Evolutionary conservation across 1,284 basidiomycete species (phyloP), one percentile per base, ranked within the genome.

Genomic region (Ceratobasidium sp.): DNA sequence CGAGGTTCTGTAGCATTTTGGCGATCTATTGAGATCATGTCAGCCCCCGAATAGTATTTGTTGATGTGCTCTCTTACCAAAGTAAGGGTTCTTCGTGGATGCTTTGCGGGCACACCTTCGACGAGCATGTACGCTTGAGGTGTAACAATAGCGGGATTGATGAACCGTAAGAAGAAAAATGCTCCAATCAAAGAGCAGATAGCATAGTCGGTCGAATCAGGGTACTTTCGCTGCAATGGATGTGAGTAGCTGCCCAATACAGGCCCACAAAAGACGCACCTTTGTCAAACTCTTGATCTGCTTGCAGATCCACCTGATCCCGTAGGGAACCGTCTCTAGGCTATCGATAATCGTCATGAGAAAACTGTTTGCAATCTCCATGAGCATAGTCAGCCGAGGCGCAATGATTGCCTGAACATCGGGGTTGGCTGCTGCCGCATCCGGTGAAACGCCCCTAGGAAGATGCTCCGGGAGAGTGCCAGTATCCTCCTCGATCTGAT

Each of bases 121-220:
- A 99, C 95, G 56, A 99, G 87, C 96, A 99, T 98, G 78, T 99
- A 99, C 23, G 97, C 96, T 77, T 99, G 97, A 0, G 97, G 97
- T 1, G 97, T 98, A 69, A 99, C 97, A 73, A 99, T 95, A n/a
- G 97, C 97, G 1, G 97, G 97, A 76, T 99, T 99, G 82, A 99
- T 98, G 80, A 99, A 99, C 13, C 97, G 92, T 70, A 99, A 86
- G 85, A 99, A 99, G 85, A 99, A 99, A 83, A 99, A 99, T 21
- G 96, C 96, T 66, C 97, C 97, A 74, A 99, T 99, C 68, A 99
- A 85, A 5, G 95, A 98, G 77, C 95, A 98, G 70, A 99, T 96
- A 60, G 95, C 95, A 75, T 95, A 95, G 79, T 99, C 97, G 39
- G 93, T 93, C 25, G 95, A 95, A 70, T 98, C 95, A 5, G 96